Percentiles rank a stretch among this genome's conserved stretches.
Evolutionary conservation across 2,329 filamentous ascomycete genomes (phyloP).

Genomic region (Neospermospora avenae): DNA sequence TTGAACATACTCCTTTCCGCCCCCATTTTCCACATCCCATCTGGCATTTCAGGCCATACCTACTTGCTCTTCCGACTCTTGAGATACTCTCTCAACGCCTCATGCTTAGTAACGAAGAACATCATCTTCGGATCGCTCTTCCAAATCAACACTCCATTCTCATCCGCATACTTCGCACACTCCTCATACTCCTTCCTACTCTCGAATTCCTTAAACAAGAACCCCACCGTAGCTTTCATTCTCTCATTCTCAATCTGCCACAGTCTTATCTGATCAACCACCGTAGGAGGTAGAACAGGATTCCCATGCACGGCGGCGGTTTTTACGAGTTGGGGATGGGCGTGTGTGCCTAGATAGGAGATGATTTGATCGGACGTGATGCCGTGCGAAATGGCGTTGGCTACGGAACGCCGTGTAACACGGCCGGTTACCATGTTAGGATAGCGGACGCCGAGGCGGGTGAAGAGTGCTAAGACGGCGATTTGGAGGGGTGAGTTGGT

Average conservation of each 20-base stretch:
- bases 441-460: slow-evolving; percentile 83
- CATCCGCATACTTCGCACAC: slow-evolving; percentile 75
- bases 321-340: slow-evolving; percentile 85
- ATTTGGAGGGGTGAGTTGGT: slow-evolving; percentile 93
- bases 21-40: not conserved
- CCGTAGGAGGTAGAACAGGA: slow-evolving; percentile 85
- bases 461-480: slow-evolving; percentile 86
- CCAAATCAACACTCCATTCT: slow-evolving; percentile 88
- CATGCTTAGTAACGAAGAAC: slow-evolving; percentile 90
- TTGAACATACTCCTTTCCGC: not conserved
- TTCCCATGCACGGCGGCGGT: slow-evolving; percentile 38
- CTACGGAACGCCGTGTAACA: slow-evolving; percentile 83
- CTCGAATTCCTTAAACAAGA: slow-evolving; percentile 85
- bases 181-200: slow-evolving; percentile 66
- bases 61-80: slow-evolving; percentile 56
- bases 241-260: slow-evolving; percentile 98
- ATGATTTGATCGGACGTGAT: slow-evolving; percentile 97
- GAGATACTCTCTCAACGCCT: slow-evolving; percentile 82
- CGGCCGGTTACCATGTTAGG: slow-evolving; percentile 92
- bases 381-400: slow-evolving; percentile 79
- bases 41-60: not conserved
- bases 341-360: slow-evolving; percentile 84
- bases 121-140: slow-evolving; percentile 73
- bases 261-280: slow-evolving; percentile 93
- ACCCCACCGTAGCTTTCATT: slow-evolving; percentile 80